Evolutionary conservation across 768 basidiomycete species (phyloP).

Genomic region (Myochromella boudieri): DNA sequence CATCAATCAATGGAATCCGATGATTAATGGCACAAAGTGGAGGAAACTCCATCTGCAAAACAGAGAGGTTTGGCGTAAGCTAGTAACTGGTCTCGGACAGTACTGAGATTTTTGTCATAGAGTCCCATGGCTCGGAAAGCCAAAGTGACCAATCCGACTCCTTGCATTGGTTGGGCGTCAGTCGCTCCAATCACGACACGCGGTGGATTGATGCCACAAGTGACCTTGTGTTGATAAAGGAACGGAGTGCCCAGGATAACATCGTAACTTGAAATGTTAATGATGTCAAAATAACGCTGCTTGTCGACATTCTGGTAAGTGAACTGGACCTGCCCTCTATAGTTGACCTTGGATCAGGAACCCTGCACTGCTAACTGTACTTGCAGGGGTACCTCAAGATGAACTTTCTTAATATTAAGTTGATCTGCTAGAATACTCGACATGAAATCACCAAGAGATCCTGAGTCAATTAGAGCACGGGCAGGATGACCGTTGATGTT

Average conservation of each 20-base stretch:
- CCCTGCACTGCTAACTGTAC: background rate
- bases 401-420: background rate
- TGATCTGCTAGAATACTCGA: background rate
- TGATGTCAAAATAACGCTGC: background rate
- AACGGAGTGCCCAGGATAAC: background rate
- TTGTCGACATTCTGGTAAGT: background rate
- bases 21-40: background rate
- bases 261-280: background rate
- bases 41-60: background rate
- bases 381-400: background rate
- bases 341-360: background rate
- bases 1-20: background rate
- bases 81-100: background rate
- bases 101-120: background rate
- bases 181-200: background rate
- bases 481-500: background rate
- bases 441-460: background rate
- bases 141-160: background rate
- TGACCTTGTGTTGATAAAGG: background rate
- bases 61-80: background rate
- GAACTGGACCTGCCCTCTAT: background rate
- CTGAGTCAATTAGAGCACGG: background rate
- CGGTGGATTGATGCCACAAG: background rate
- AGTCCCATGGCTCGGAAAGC: background rate
- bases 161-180: background rate